Percentiles rank a stretch among this genome's conserved stretches.
These are phyloP conservation scores for Diutina pseudorugosa DNA, from an alignment of 1,139 yeast genomes.

Conservation along the genomic window DNA sequence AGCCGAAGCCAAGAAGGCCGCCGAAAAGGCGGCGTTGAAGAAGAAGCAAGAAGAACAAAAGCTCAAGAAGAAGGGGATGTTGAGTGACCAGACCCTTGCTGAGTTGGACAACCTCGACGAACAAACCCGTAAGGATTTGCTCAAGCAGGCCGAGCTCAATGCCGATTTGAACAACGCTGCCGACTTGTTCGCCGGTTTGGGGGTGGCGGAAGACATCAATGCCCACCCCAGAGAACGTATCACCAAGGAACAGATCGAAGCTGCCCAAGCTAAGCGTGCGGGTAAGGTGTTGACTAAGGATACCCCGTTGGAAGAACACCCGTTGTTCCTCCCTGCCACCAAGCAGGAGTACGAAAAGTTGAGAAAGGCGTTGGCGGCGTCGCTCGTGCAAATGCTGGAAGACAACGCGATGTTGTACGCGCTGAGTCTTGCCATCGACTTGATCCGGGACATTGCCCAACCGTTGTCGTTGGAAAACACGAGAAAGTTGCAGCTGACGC, in stretches of 20 bases:
- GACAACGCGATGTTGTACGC: conserved; percentile 59
- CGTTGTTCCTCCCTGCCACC: conserved; percentile 68
- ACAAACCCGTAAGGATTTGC: conserved; percentile 55
- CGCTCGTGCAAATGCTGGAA: conserved; percentile 51
- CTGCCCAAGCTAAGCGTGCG: conserved; percentile 34
- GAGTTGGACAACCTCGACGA: conserved; percentile 49
- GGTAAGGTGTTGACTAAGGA: conserved; percentile 38
- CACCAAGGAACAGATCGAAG: conserved; percentile 14
- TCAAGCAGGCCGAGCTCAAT: conserved; percentile 67
- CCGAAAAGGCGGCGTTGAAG: conserved; percentile 24
- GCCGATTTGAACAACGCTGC: conserved; percentile 90
- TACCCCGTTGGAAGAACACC: conserved; percentile 60
- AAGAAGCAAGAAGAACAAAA: conserved; percentile 26
- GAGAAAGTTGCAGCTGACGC: conserved; percentile 76
- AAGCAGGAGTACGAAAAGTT: conserved; percentile 77
- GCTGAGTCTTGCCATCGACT: conserved; percentile 68
- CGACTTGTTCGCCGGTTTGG: conserved; percentile 76
- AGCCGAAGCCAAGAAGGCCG: conserved; percentile 15
- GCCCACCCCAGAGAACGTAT: conserved; percentile 55
- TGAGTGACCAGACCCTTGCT: conserved; percentile 19
- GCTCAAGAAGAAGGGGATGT: conserved; percentile 19
- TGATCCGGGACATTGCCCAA: conserved; percentile 70
- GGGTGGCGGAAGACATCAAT: conserved; percentile 45
- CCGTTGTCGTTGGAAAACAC: conserved; percentile 76
- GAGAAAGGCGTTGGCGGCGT: conserved; percentile 64